Percentiles rank a stretch among this genome's conserved stretches.
Conservation (phyloP, 768 basidiomycete genomes). For the Candolleomyces aberdarensis region DNA sequence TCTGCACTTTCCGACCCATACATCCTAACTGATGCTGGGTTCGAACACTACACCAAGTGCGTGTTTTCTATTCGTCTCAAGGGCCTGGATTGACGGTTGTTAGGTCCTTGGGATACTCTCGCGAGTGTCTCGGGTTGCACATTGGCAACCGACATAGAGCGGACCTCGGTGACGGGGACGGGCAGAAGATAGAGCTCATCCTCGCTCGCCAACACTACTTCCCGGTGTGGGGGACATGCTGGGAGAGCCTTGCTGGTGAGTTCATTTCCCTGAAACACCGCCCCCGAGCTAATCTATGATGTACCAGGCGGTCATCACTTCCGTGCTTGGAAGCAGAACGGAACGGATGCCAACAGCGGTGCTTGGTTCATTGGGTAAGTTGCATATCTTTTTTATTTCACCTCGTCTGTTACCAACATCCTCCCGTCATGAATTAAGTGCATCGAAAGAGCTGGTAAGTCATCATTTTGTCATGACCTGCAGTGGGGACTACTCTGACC, state of each 20-base stretch:
- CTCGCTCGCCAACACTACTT: constrained; percentile 77
- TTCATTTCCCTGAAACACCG: not conserved
- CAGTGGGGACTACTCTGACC: not conserved
- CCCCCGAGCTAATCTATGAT: not conserved
- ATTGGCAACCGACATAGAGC: constrained; percentile 74
- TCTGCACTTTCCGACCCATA: constrained; percentile 77
- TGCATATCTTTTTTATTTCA: not conserved
- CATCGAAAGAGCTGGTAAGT: constrained; percentile 65
- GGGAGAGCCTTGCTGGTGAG: constrained; percentile 75
- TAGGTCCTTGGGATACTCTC: constrained; percentile 78
- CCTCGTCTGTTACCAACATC: not conserved
- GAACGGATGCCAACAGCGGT: constrained; percentile 62
- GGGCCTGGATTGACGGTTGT: not conserved
- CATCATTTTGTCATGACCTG: not conserved
- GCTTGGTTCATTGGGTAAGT: constrained; percentile 86
- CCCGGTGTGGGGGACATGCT: constrained; percentile 81
- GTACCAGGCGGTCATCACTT: constrained; percentile 79
- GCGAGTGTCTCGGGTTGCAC: constrained; percentile 80
- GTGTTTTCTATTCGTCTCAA: constrained; percentile 4
- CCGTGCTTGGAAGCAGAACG: constrained; percentile 87
- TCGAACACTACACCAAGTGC: constrained; percentile 68
- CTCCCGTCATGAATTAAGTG: constrained; percentile 35
- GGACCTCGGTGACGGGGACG: constrained; percentile 80
- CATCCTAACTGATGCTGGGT: constrained; percentile 71
- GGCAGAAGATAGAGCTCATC: constrained; percentile 62